These are phyloP conservation scores for Ophiocordyceps polyrhachis-furcata DNA, from an alignment of 2,329 filamentous ascomycete species.

Conservation along the genomic window DNA sequence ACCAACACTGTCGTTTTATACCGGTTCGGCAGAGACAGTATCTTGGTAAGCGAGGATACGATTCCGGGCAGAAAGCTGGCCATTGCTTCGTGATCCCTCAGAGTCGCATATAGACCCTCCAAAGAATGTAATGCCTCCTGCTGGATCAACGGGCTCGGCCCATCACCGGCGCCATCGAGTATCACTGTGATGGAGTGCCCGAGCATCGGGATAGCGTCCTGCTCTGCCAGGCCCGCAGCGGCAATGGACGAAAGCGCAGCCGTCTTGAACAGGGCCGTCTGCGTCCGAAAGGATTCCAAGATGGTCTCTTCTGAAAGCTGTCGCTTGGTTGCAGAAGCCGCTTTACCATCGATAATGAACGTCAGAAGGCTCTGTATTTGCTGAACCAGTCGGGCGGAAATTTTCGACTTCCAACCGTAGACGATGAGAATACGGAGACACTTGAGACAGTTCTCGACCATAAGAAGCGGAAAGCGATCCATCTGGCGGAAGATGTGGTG, in stretches of 20 bases:
- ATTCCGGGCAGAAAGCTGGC: conserved; percentile 79
- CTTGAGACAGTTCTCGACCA: conserved; percentile 59
- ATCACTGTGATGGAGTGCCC: conserved; percentile 70
- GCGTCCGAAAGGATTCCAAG: conserved; percentile 49
- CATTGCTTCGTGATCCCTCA: conserved; percentile 56
- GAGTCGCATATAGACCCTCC: conserved; percentile 37
- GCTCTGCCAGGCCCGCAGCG: conserved; percentile 30
- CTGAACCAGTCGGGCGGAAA: conserved; percentile 55
- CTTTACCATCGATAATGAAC: conserved; percentile 58
- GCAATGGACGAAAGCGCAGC: conserved; percentile 30
- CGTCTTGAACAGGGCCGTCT: conserved; percentile 45
- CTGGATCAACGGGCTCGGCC: conserved; percentile 48
- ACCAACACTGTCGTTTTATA: conserved; percentile 41
- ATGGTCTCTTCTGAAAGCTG: conserved; percentile 54
- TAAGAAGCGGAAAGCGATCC: conserved; percentile 47
- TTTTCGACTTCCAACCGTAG: conserved; percentile 58
- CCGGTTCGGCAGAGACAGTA: conserved; percentile 49
- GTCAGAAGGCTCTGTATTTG: conserved; percentile 75
- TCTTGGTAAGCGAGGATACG: conserved; percentile 61
- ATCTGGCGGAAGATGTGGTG: conserved; percentile 70
- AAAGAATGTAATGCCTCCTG: conserved; percentile 49
- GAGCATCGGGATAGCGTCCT: conserved; percentile 53
- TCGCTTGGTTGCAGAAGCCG: conserved; percentile 27
- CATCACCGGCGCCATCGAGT: conserved; percentile 51
- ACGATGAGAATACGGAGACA: conserved; percentile 57